Evolutionary conservation across 2,329 filamentous ascomycete genomes (phyloP), one percentile per base, ranked within the genome.

Genomic region (Alternaria infectoria): DNA sequence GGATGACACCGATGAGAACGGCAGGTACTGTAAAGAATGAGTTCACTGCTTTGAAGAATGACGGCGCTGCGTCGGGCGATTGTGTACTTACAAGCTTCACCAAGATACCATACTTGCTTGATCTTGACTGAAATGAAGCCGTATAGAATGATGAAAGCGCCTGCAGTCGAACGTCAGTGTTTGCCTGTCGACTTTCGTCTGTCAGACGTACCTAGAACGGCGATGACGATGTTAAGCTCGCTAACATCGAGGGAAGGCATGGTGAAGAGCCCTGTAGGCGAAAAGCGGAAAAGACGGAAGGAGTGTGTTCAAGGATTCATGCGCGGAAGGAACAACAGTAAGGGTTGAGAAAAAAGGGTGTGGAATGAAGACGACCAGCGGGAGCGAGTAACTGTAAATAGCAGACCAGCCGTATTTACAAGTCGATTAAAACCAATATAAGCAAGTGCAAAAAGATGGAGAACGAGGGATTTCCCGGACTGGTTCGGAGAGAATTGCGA

Each of bases 31-130:
- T 5, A 17, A 11, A 12, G 19, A 25, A 36, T 61, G 9, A 61
- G 59, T 23, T 40, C 36, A 61, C 32, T 28, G 25, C 13, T 52
- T 43, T 23, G 17, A 15, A n/a, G 46, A 28, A 19, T n/a, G 15
- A 43, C 21, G 28, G 17, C 25, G 15, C 8, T 26, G 13, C n/a
- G 12, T 19, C 12, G 21, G 23, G 9, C 7, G 25, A 26, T 15
- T 17, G 58, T 84, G 72, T 72, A 86, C 85, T 71, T 30, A 61
- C 59, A 43, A 23, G 86, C 86, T 78, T 87, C 85, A 17, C 86
- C 86, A 6, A 87, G 77, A 66, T 86, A 86, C 84, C 84, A 87
- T 32, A 76, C 74, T 52, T 81, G 80, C 75, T 87, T 87, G 66
- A 87, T 81, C 73, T 86, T 83, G 23, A 85, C 81, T 2, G 86